Evolutionary conservation across 176 grass and related monocot genomes (phyloP).

Genomic region (Zoysia japonica): DNA sequence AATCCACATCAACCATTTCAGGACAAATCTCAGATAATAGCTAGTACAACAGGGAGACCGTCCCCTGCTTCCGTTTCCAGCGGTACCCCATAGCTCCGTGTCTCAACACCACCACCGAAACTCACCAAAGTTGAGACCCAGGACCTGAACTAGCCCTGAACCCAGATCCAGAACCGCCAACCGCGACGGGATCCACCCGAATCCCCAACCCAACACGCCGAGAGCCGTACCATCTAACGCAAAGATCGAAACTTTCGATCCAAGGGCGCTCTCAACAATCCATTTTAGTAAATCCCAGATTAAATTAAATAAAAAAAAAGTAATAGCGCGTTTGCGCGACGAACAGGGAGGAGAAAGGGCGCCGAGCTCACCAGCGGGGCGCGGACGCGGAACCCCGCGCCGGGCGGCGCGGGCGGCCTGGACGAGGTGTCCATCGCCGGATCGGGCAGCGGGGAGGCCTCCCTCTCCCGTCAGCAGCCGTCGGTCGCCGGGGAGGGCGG

Average conservation of each 20-base stretch:
- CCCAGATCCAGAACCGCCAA: conserved; percentile 37
- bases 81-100: background rate
- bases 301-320: no score
- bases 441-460: background rate
- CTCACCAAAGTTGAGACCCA: background rate
- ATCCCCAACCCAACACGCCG: background rate
- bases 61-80: background rate
- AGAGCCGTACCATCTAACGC: background rate
- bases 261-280: background rate
- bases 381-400: conserved; percentile 42
- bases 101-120: background rate
- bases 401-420: conserved; percentile 1
- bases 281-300: background rate
- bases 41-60: background rate
- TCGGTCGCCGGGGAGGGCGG: background rate
- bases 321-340: background rate
- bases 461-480: background rate
- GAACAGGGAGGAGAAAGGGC: background rate
- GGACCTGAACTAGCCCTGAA: background rate
- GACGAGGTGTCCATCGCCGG: conserved; percentile 33
- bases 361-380: conserved; percentile 40
- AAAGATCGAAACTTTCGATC: background rate
- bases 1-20: background rate
- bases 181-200: background rate
- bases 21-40: background rate